Percentiles rank a stretch among this genome's conserved stretches.
phyloP scores from a whole-genome alignment of 2,329 filamentous ascomycete genomes.

The Phaeosphaeriaceae sp. region DNA sequence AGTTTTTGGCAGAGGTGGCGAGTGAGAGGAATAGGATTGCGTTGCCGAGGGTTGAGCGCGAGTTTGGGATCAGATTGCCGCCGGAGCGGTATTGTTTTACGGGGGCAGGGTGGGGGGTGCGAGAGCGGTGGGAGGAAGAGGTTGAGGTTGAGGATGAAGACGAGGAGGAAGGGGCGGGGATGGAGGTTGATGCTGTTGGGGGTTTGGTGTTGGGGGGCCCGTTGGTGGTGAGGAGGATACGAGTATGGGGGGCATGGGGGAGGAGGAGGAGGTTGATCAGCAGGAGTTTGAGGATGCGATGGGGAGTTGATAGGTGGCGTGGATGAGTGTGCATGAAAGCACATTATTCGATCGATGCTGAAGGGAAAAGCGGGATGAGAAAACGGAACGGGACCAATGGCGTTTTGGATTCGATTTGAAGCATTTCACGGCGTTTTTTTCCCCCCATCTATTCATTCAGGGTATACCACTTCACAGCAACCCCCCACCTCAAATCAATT shows the following conservation, averaged over 20 bases:
- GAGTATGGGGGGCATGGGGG: slow-evolving; percentile 34
- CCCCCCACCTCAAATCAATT: no score
- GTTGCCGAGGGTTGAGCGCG: slow-evolving; percentile 56
- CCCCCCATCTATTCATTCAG: no score
- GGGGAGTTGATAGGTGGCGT: slow-evolving; percentile 22
- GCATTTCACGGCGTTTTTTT: no score
- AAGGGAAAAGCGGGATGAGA: not conserved
- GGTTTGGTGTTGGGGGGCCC: slow-evolving; percentile 45
- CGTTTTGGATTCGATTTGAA: no score
- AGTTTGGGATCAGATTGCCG: slow-evolving; percentile 65
- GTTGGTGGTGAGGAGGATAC: slow-evolving; percentile 34
- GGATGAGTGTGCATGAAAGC: no score
- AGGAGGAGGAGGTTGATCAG: slow-evolving; percentile 50
- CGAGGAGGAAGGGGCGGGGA: slow-evolving; percentile 68
- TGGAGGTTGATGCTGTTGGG: slow-evolving; percentile 45
- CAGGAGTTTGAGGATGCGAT: slow-evolving; percentile 54
- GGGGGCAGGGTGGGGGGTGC: slow-evolving; percentile 42
- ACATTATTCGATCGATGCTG: no score
- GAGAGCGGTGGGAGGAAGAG: slow-evolving; percentile 67
- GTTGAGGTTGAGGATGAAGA: slow-evolving; percentile 71
- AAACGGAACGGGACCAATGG: no score
- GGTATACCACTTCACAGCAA: no score
- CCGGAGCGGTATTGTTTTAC: slow-evolving; percentile 63
- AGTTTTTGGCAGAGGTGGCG: slow-evolving; percentile 76
- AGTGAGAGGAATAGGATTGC: slow-evolving; percentile 54